Percentiles rank a stretch among this genome's conserved stretches.
These are phyloP conservation scores for Pseudocercospora pini-densiflorae DNA, from an alignment of 2,329 filamentous ascomycete genomes.

Conservation along the genomic window DNA sequence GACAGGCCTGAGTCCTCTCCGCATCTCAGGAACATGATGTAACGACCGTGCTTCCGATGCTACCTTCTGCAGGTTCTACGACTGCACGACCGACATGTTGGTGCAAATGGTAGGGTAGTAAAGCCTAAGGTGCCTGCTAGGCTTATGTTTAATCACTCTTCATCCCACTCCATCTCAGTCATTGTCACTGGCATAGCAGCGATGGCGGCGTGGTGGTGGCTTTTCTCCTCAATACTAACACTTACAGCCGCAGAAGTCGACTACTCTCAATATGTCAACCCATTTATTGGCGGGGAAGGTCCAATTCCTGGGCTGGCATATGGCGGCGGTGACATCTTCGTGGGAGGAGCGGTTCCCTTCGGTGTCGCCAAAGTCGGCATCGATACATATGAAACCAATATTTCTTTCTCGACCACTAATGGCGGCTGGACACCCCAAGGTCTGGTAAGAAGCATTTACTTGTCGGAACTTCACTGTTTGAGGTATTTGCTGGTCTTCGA, in stretches of 20 bases:
- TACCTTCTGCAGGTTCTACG: neutral
- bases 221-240: neutral
- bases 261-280: conserved; percentile 53
- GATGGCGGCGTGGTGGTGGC: neutral
- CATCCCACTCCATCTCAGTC: conserved; percentile 1
- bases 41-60: conserved; percentile 1
- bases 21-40: conserved; percentile 9
- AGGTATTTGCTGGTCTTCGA: neutral
- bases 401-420: conserved; percentile 45
- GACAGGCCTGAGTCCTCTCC: conserved; percentile 1
- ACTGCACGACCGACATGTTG: neutral
- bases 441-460: conserved; percentile 23
- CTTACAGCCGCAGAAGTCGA: conserved; percentile 32
- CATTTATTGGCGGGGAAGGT: conserved; percentile 56
- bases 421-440: conserved; percentile 46
- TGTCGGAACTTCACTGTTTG: neutral
- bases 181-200: neutral
- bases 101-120: neutral
- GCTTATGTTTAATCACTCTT: neutral
- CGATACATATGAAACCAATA: conserved; percentile 43
- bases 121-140: neutral
- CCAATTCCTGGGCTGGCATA: conserved; percentile 50
- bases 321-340: conserved; percentile 51
- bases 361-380: conserved; percentile 51
- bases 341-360: conserved; percentile 48